Base-by-base conservation (phyloP, 768 basidiomycete genomes). In the Tricholoma flavovirens region DNA sequence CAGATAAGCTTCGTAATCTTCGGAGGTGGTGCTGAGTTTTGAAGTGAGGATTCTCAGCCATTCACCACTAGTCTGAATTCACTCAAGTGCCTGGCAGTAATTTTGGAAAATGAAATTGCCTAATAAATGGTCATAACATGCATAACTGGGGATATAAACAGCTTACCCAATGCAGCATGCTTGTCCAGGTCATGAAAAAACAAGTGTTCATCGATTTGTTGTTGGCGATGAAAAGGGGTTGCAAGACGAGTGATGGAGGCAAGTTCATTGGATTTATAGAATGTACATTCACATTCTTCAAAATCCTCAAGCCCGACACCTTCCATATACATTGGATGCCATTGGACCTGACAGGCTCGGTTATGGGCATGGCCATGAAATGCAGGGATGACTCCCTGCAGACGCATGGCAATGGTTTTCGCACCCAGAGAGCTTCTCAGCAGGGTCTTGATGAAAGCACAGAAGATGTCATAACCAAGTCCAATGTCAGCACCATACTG, bases 131-230 rank as follows among this genome's bases (percentile, higher is more conserved):
- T 40, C 17, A 40, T n/a, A 40, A 19, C 17, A 40, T 40, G 38
- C 15, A 40, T n/a, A 17, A 8, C 17, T 6, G 17, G 38, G 10
- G 35, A 36, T 36, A 40, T 3, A 40, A 40, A 40, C 17, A 40
- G 17, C 38, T 19, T n/a, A 40, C 38, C 38, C 3, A 17, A 40
- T 19, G 38, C 38, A 7, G 55, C 54, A 55, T 73, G 70, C 56
- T 73, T 71, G 9, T 74, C 69, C 1, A 57, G 53, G 59, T 75
- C 71, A 71, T 72, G 72, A 9, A 69, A 65, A 3, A 55, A 57
- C 56, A 73, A 72, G 53, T 62, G 67, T 14, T 63, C 29, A 42
- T 74, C 66, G 33, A 75, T 72, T 32, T 67, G 62, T 11, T 69
- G 53, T 7, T 53, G 59, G 8, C 66, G 65, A 17, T 61, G 67